Evolutionary conservation across 768 basidiomycete genomes (phyloP).

Genomic region (Lactarius psammicola): DNA sequence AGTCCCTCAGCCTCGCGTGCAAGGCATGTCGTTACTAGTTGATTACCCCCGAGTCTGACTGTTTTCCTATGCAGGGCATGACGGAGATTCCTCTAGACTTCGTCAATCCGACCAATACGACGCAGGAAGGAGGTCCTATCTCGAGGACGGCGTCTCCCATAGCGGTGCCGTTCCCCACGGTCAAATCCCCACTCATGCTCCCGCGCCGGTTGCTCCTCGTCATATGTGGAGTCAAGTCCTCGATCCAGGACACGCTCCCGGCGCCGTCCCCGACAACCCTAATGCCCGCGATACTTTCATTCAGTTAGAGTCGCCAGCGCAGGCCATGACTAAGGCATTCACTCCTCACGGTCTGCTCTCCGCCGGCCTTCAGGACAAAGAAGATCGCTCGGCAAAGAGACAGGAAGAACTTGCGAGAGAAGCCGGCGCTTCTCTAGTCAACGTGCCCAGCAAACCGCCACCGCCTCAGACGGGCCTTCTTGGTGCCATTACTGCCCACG

Average conservation of each 20-base stretch:
- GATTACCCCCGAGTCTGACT: constrained; percentile 1
- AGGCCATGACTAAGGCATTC: constrained; percentile 89
- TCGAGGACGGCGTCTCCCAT: constrained; percentile 45
- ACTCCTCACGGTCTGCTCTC: constrained; percentile 92
- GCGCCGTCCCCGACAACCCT: constrained; percentile 38
- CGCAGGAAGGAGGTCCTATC: constrained; percentile 50
- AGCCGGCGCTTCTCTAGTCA: constrained; percentile 86
- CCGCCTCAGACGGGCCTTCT: constrained; percentile 94
- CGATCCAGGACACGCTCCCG: constrained; percentile 59
- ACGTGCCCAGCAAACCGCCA: constrained; percentile 93
- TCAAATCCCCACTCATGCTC: constrained; percentile 25
- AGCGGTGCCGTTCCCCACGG: constrained; percentile 7
- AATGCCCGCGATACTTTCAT: constrained; percentile 58
- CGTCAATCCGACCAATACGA: constrained; percentile 60
- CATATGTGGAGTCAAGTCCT: constrained; percentile 89
- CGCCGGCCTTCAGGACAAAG: constrained; percentile 92
- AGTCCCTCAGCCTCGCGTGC: constrained; percentile 24
- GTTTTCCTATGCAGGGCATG: constrained; percentile 37
- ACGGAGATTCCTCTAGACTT: constrained; percentile 38
- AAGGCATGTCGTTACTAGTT: constrained; percentile 17
- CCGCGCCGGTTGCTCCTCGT: constrained; percentile 51
- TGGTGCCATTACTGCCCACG: constrained; percentile 93
- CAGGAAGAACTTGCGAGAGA: constrained; percentile 94
- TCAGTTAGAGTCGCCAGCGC: constrained; percentile 66
- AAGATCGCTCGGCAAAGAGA: constrained; percentile 92